Conservation (phyloP, 768 basidiomycete species). For the Gloeopeniophorella convolvens region DNA sequence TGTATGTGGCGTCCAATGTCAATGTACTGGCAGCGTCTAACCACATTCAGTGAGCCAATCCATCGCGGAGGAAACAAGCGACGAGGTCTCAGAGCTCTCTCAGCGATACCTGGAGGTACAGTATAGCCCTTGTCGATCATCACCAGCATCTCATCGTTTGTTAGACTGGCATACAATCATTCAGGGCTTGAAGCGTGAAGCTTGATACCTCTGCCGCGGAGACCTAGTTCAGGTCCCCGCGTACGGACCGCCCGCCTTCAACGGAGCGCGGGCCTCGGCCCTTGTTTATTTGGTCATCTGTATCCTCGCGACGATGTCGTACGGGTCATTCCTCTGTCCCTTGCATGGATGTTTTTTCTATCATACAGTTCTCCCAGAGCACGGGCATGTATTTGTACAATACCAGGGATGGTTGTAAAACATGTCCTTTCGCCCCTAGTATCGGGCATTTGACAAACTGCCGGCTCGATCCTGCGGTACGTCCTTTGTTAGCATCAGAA, state of each 20-base stretch:
- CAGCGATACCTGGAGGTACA: conserved; percentile 2
- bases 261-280: not conserved
- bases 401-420: too few species aligned
- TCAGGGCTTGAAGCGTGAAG: not conserved
- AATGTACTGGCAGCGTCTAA: not conserved
- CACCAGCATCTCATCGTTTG: not conserved
- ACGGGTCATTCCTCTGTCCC: too few species aligned
- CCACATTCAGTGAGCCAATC: not conserved
- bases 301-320: too few species aligned
- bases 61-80: conserved; percentile 1
- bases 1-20: not conserved
- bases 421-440: too few species aligned
- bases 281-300: too few species aligned
- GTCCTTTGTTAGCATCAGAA: too few species aligned
- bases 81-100: not conserved
- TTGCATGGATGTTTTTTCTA: too few species aligned
- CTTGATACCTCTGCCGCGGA: not conserved
- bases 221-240: not conserved
- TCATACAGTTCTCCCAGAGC: too few species aligned
- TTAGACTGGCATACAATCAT: not conserved
- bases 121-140: too few species aligned
- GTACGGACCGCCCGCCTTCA: not conserved
- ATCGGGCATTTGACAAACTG: too few species aligned
- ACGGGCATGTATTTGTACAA: too few species aligned
- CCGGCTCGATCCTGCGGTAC: too few species aligned